Conservation (phyloP, 2,329 filamentous ascomycete genomes). For the Aspergillus tanneri region DNA sequence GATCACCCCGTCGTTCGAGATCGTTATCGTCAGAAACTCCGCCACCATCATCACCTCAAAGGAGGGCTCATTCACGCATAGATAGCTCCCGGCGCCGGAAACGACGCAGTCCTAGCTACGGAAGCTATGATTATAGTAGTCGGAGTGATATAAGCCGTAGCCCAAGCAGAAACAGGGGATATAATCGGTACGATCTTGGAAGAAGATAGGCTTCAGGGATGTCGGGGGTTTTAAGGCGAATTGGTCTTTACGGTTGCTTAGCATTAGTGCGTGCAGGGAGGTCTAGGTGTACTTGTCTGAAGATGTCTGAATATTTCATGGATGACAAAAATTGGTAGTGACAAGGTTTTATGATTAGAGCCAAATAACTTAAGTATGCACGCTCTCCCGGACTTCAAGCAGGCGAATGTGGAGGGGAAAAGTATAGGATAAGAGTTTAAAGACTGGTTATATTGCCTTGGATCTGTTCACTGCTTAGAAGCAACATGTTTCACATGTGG, state of each 20-base stretch:
- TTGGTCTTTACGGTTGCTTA: not conserved
- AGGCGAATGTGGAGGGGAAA: too few relatives aligned
- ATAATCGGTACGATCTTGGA: slow-evolving; percentile 29
- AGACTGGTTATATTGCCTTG: too few relatives aligned
- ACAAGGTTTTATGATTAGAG: too few relatives aligned
- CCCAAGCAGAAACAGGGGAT: slow-evolving; percentile 49
- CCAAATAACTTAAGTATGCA: too few relatives aligned
- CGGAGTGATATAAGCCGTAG: slow-evolving; percentile 51
- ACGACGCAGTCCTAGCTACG: slow-evolving; percentile 62
- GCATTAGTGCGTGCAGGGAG: not conserved
- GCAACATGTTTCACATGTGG: not conserved
- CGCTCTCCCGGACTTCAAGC: too few relatives aligned
- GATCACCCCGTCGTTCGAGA: slow-evolving; percentile 39
- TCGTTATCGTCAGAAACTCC: slow-evolving; percentile 40
- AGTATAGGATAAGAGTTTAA: too few relatives aligned
- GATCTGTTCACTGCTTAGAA: not conserved
- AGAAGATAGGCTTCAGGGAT: slow-evolving; percentile 23
- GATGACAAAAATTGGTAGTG: too few relatives aligned
- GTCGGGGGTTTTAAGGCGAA: not conserved
- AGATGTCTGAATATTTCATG: too few relatives aligned
- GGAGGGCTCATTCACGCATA: slow-evolving; percentile 32
- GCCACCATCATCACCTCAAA: slow-evolving; percentile 44
- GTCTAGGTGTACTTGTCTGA: too few relatives aligned
- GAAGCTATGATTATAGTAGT: slow-evolving; percentile 61
- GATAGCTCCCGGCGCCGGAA: slow-evolving; percentile 43